Evolutionary conservation across 768 basidiomycete genomes (phyloP).

Genomic region (Lactarius vividus): DNA sequence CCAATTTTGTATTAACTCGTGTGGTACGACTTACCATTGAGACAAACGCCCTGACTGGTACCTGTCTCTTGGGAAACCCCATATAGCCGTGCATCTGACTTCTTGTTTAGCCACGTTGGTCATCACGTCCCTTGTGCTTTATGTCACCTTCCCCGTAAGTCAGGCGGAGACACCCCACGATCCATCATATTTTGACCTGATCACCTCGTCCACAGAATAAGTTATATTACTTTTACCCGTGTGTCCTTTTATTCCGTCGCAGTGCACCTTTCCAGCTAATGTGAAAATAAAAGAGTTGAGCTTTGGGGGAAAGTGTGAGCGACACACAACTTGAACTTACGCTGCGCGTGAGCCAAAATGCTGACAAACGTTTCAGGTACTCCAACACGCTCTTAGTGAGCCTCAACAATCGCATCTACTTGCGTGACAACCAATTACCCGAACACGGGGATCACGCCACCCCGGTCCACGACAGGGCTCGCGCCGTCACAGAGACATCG

Average conservation of each 20-base stretch:
- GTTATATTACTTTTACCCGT: not conserved
- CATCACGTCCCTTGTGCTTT: not conserved
- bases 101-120: not conserved
- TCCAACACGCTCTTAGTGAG: not conserved
- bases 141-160: not conserved
- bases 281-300: not conserved
- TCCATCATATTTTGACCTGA: not conserved
- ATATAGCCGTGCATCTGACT: not conserved
- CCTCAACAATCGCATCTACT: not conserved
- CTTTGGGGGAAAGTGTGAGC: not conserved
- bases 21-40: not conserved
- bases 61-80: not conserved
- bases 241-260: not conserved
- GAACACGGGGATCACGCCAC: not conserved
- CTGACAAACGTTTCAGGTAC: not conserved
- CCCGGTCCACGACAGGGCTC: not conserved
- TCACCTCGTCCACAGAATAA: not conserved
- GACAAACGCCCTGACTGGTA: not conserved
- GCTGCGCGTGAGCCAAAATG: not conserved
- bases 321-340: not conserved
- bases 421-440: not conserved
- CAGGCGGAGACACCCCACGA: not conserved
- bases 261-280: not conserved
- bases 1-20: not conserved
- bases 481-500: not conserved